Base-by-base conservation (phyloP, 495 filamentous ascomycete genomes). In the Ramalina intermedia region DNA sequence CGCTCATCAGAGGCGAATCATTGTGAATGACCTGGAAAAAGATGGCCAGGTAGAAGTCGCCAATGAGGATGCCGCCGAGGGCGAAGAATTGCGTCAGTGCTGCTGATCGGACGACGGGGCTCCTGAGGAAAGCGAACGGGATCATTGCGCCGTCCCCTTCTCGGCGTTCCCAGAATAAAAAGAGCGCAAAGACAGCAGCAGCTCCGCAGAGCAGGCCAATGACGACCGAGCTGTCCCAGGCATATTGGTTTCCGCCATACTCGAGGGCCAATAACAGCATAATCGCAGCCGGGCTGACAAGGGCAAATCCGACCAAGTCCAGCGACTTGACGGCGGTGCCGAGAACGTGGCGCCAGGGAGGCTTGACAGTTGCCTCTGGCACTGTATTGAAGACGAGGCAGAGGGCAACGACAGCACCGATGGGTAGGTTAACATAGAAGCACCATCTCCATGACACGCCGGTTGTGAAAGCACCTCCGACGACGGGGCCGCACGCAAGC, bases 381-480 rank as follows among this genome's bases (percentile, higher is more conserved):
- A 78, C 66, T 6, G 66, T 55, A 50, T 74, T 56, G 53, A 78
- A 66, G 27, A 70, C 42, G 18, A 79, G 38, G 17, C 77, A 55
- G n/a, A 70, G 21, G 11, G 60, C 67, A 3, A 71, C 66, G 14
- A 78, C 43, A 7, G 52, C 76, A n/a, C 77, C 78, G 41, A 81
- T 66, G 0, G 78, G 78, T 16, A 82, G 67, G 56, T 82, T 84
- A 47, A 82, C 69, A 53, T 77, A 82, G 58, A 82, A 81, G 57
- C 79, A 76, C 73, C 73, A 77, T 57, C 73, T 55, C 74, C 72
- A 76, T 18, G 63, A 61, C 2, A 64, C 62, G 36, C 73, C 67
- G 37, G 71, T 59, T 1, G 79, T 81, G 14, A 82, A 67, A 3
- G 68, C 64, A n/a, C 78, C 78, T 40, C 78, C 78, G 24, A 82